A percentile compares a stretch with the other conserved stretches of the same genome.
Evolutionary conservation across 192 early-diverging fungal species (phyloP).

Genomic region (Allomyces macrogynus): DNA sequence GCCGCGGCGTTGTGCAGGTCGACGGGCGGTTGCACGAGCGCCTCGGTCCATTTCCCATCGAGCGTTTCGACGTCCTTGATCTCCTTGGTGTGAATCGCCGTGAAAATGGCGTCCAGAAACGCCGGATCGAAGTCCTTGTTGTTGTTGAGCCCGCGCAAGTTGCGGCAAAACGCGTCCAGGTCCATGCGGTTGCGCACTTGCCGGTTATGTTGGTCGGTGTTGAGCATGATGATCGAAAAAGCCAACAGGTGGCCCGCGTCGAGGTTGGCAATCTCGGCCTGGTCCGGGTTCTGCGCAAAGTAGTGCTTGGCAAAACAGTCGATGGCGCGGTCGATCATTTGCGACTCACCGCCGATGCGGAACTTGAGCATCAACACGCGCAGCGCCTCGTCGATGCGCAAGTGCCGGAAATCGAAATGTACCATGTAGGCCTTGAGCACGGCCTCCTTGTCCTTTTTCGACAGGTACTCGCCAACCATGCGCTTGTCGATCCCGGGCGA

Average conservation of each 20-base stretch:
- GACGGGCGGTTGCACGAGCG: too few relatives aligned
- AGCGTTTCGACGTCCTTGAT: neutral
- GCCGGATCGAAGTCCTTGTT: constrained; percentile 59
- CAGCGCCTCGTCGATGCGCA: constrained; percentile 80
- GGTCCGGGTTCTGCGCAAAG: constrained; percentile 30
- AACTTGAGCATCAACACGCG: constrained; percentile 82
- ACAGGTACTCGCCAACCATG: constrained; percentile 68
- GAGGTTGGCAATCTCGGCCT: constrained; percentile 44
- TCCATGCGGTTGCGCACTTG: constrained; percentile 81
- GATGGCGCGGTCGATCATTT: constrained; percentile 90
- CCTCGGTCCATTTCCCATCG: neutral
- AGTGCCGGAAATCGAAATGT: constrained; percentile 70
- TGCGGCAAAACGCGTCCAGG: constrained; percentile 68
- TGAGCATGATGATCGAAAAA: constrained; percentile 90
- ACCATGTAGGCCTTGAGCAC: constrained; percentile 65
- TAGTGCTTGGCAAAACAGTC: constrained; percentile 74
- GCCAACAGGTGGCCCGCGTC: constrained; percentile 74
- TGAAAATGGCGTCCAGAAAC: constrained; percentile 29
- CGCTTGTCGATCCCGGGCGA: constrained; percentile 76
- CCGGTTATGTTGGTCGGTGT: constrained; percentile 94
- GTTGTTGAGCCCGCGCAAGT: constrained; percentile 72
- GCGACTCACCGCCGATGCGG: constrained; percentile 93
- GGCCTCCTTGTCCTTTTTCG: constrained; percentile 65
- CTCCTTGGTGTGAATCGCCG: neutral
- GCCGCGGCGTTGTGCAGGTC: too few relatives aligned